Percentiles rank a stretch among this genome's conserved stretches.
Conservation (phyloP, 106 monocot species). For the Ottelia alismoides region DNA sequence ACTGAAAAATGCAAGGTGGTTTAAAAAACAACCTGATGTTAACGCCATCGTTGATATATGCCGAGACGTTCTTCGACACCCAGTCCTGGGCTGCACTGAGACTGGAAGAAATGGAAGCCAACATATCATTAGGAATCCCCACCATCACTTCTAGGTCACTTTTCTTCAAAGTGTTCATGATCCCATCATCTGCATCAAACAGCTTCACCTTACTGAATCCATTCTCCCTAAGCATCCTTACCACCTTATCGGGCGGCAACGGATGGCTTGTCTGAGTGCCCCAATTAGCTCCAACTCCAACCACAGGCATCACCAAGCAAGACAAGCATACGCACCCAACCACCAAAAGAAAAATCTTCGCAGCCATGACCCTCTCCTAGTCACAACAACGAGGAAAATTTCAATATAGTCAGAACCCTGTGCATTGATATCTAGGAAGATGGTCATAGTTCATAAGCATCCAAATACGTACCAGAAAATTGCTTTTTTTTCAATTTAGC, state of each 20-base stretch:
- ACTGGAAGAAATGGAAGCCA: conserved; percentile 25
- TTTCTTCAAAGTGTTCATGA: conserved; percentile 29
- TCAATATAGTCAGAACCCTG: too few relatives aligned
- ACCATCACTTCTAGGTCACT: conserved; percentile 68
- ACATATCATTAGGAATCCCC: conserved; percentile 76
- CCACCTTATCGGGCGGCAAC: conserved; percentile 34
- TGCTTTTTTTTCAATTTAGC: too few relatives aligned
- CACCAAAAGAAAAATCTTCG: too few relatives aligned
- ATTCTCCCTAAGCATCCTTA: conserved; percentile 55
- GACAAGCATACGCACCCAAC: too few relatives aligned
- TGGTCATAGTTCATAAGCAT: too few relatives aligned
- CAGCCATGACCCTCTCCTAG: too few relatives aligned
- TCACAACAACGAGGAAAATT: too few relatives aligned
- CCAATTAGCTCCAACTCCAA: conserved; percentile 64
- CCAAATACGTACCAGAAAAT: too few relatives aligned
- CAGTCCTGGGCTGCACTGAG: conserved; percentile 38
- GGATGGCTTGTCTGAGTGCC: conserved; percentile 70
- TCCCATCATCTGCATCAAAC: conserved; percentile 52
- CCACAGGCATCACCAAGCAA: conserved; percentile 11
- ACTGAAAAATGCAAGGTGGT: too few relatives aligned
- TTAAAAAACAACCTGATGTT: conserved; percentile 40
- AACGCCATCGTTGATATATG: conserved; percentile 41
- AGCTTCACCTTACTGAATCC: conserved; percentile 62
- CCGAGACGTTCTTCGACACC: conserved; percentile 66
- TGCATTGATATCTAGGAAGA: too few relatives aligned